Evolutionary conservation across 1,284 basidiomycete genomes (phyloP).

Genomic region (Ganoderma meredithae): DNA sequence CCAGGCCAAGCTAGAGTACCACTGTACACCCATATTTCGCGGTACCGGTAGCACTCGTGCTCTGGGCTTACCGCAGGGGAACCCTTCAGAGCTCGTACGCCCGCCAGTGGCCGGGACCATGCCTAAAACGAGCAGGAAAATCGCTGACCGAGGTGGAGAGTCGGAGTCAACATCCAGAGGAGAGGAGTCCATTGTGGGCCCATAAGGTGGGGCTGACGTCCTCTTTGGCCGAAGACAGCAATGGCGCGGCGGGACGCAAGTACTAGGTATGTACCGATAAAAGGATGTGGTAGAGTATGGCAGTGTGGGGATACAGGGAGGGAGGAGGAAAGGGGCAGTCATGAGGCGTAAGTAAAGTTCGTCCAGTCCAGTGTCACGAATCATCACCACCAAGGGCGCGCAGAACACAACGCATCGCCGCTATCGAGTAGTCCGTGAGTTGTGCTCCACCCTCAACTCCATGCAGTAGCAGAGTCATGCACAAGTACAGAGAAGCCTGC

Average conservation of each 20-base stretch:
- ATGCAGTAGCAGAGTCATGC: neutral
- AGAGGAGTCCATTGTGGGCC: neutral
- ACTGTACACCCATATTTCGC: too few relatives aligned
- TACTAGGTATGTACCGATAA: conserved; percentile 7
- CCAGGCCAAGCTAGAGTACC: too few relatives aligned
- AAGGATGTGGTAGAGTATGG: neutral
- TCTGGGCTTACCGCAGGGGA: neutral
- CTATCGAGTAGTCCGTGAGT: neutral
- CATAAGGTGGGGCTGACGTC: neutral
- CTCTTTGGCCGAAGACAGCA: neutral
- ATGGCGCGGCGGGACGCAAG: neutral
- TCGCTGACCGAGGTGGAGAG: neutral
- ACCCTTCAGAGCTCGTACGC: neutral
- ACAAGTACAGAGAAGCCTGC: neutral
- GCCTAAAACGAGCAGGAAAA: neutral
- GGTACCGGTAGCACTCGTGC: neutral
- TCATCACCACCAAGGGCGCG: neutral
- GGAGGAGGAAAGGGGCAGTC: neutral
- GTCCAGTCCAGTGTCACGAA: conserved; percentile 2
- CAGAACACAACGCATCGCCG: neutral
- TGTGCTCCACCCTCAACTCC: neutral
- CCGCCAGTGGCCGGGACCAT: neutral
- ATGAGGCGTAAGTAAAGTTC: neutral
- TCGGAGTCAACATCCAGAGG: neutral
- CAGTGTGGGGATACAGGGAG: neutral